Evolutionary conservation across 148 eudicot genomes (phyloP), one percentile per base, ranked within the genome.

Genomic region (Cornus suecica): DNA sequence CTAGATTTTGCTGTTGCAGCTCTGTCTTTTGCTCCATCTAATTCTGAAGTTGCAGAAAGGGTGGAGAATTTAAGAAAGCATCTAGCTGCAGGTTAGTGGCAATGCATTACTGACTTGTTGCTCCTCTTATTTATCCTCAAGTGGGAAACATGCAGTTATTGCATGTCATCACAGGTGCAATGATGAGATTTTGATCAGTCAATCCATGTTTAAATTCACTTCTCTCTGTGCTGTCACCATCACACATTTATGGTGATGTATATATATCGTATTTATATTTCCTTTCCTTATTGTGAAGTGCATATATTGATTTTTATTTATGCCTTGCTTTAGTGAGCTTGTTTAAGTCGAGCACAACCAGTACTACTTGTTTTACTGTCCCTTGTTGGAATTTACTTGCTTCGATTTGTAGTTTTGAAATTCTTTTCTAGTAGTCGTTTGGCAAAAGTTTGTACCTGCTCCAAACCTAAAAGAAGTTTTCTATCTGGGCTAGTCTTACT

Each of bases 1-100:
- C 82, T 91, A 76, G 97, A 90, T 66, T 96, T 87, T 83, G 97
- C 94, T 74, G 83, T 81, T 86, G 97, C 97, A 18, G 93, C 94
- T 73, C 89, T 86, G 67, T 80, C 84, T 76, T 31, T 90, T 78
- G 94, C 86, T 72, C 94, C 94, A 28, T 90, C 85, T 8, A 80
- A 85, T 81, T 72, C 79, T 76, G 97, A 91, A 81, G 90, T 90
- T 45, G 72, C 83, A 45, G 94, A 86, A 72, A 93, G 83, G 77
- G 82, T 96, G 76, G 91, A 88, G 77, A 80, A 74, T 68, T 90
- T 93, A 66, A 86, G 78, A 61, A 81, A 84, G 74, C 89, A 88
- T 69, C 81, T 93, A 42, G 86, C 90, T 74, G 88, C 94, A 91
- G 99, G 99, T 92, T 78, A 54, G 71, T 68, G 29, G 8, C 9